Conservation (phyloP, 495 filamentous ascomycete genomes). For the Aspergillus campestris region DNA sequence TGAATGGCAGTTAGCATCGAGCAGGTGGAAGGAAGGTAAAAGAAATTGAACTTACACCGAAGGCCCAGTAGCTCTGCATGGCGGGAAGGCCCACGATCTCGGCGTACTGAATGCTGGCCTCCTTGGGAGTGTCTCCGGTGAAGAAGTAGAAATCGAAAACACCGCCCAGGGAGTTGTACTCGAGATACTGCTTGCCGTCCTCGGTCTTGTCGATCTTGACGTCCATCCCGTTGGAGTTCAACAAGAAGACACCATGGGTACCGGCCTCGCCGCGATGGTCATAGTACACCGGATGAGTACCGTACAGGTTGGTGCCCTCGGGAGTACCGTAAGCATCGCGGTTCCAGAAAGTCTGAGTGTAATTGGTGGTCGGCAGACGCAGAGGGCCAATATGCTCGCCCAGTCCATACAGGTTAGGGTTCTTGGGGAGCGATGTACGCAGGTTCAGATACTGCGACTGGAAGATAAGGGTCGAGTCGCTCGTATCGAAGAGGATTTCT, state of each 20-base stretch:
- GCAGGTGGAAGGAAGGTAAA: background rate
- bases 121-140: slow-evolving; percentile 60
- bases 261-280: slow-evolving; percentile 60
- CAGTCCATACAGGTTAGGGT: slow-evolving; percentile 69
- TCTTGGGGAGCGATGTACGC: slow-evolving; percentile 55
- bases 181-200: slow-evolving; percentile 59
- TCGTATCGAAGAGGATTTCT: slow-evolving; percentile 75
- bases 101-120: slow-evolving; percentile 67
- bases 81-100: slow-evolving; percentile 58
- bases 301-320: slow-evolving; percentile 69
- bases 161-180: slow-evolving; percentile 78
- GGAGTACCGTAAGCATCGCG: slow-evolving; percentile 63
- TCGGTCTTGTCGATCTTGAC: slow-evolving; percentile 65
- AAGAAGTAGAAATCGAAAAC: slow-evolving; percentile 82
- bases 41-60: slow-evolving; percentile 42
- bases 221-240: slow-evolving; percentile 85
- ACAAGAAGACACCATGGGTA: slow-evolving; percentile 74
- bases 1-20: slow-evolving; percentile 1
- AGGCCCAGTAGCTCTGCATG: slow-evolving; percentile 82
- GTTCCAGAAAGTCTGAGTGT: slow-evolving; percentile 73
- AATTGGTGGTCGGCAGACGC: slow-evolving; percentile 61
- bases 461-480: slow-evolving; percentile 61
- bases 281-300: slow-evolving; percentile 76
- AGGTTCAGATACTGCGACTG: slow-evolving; percentile 71
- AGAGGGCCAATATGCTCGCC: slow-evolving; percentile 74